Evolutionary conservation across 805 yeast genomes (phyloP).

Genomic region (Hanseniaspora clermontiae): DNA sequence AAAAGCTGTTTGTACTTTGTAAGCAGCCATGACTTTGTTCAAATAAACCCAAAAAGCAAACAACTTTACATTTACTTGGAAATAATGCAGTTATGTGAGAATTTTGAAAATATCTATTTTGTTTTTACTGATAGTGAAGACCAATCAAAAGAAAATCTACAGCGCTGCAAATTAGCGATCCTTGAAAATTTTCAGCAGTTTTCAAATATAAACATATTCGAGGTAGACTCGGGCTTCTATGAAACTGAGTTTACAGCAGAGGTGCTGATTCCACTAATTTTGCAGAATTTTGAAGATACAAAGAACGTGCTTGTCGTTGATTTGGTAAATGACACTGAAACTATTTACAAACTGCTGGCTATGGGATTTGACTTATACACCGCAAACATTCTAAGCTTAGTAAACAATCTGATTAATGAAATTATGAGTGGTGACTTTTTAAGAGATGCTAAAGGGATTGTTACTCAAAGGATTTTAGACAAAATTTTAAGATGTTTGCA

Average conservation of each 20-base stretch:
- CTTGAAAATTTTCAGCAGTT: background rate
- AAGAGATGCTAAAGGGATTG: background rate
- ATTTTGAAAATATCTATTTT: conserved; percentile 17
- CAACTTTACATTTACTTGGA: conserved; percentile 15
- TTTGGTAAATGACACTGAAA: background rate
- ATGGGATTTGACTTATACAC: background rate
- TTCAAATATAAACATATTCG: background rate
- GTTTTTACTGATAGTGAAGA: background rate
- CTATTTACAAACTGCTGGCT: background rate
- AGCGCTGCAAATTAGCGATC: background rate
- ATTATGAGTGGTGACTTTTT: background rate
- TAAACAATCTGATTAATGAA: background rate
- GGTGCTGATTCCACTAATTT: background rate
- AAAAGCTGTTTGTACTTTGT: conserved; percentile 18
- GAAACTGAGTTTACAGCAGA: background rate
- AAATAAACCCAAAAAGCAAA: conserved; percentile 9
- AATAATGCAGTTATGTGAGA: conserved; percentile 12
- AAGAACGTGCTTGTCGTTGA: too few species aligned
- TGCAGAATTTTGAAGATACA: background rate
- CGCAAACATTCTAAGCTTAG: background rate
- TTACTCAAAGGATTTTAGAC: background rate
- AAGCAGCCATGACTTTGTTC: conserved; percentile 19
- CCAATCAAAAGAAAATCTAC: background rate
- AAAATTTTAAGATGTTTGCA: background rate
- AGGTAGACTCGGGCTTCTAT: background rate